A percentile compares a stretch with the other conserved stretches of the same genome.
These are phyloP conservation scores for Penstemon barbatus DNA, from an alignment of 257 asterid genomes.

Conservation along the genomic window DNA sequence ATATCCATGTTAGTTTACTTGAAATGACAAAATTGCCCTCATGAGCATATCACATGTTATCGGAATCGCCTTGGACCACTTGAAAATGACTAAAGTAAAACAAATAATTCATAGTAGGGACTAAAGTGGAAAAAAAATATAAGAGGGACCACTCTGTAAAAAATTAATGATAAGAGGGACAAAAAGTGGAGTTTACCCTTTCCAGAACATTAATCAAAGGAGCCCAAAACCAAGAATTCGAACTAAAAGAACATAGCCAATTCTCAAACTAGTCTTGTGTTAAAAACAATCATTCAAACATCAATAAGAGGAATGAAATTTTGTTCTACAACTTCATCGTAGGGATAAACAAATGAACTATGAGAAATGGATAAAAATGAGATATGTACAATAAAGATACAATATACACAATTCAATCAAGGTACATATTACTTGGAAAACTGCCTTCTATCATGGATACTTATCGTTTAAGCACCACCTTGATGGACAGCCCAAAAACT, in stretches of 20 bases:
- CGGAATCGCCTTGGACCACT: no score
- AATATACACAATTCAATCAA: conserved; percentile 54
- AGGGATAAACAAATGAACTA: conserved; percentile 31
- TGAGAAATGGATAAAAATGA: conserved; percentile 17
- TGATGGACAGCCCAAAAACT: conserved; percentile 23
- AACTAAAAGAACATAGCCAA: neutral
- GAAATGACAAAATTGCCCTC: no score
- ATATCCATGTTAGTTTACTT: no score
- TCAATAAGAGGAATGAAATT: conserved; percentile 29
- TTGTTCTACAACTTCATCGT: conserved; percentile 34
- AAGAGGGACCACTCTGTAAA: no score
- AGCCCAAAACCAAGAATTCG: conserved; percentile 2
- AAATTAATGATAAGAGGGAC: no score
- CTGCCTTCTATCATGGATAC: conserved; percentile 39
- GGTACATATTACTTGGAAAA: conserved; percentile 29
- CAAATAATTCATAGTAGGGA: no score
- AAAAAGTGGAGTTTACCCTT: no score
- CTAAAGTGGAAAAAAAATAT: no score
- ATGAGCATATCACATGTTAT: no score
- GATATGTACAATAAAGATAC: conserved; percentile 47
- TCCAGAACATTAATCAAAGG: neutral
- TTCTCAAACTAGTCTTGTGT: conserved; percentile 18
- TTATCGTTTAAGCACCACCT: conserved; percentile 33
- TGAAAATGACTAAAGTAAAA: no score
- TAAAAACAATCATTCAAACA: conserved; percentile 25